Evolutionary conservation across 2,329 filamentous ascomycete genomes (phyloP).

Genomic region (Reticulascus tulasneorum): DNA sequence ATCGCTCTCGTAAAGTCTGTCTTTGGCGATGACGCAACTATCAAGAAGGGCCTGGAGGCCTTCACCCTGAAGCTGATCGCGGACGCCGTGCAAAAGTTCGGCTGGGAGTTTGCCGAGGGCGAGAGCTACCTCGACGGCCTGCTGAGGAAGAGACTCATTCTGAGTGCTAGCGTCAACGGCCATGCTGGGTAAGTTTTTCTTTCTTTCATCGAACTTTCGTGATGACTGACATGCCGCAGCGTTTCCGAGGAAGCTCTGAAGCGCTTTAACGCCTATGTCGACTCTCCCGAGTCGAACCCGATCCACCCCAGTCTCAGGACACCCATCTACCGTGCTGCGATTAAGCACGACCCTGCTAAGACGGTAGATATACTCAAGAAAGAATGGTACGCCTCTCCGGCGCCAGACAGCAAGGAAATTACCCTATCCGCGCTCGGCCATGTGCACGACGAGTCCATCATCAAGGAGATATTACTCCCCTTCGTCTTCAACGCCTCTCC

Average conservation of each 20-base stretch:
- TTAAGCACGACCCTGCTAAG: slow-evolving; percentile 65
- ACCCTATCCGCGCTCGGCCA: slow-evolving; percentile 73
- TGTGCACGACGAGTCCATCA: slow-evolving; percentile 64
- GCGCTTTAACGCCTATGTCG: slow-evolving; percentile 76
- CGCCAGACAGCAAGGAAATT: slow-evolving; percentile 88
- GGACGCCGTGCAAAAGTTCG: slow-evolving; percentile 71
- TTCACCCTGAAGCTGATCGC: slow-evolving; percentile 76
- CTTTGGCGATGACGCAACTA: slow-evolving; percentile 71
- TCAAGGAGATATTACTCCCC: slow-evolving; percentile 61
- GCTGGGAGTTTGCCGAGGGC: slow-evolving; percentile 74
- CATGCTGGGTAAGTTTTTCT: slow-evolving; percentile 63
- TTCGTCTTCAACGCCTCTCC: slow-evolving; percentile 72
- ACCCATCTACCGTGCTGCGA: slow-evolving; percentile 74
- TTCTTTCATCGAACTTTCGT: slow-evolving; percentile 3
- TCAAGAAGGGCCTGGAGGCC: slow-evolving; percentile 69
- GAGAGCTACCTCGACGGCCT: slow-evolving; percentile 82
- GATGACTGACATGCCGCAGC: slow-evolving; percentile 34
- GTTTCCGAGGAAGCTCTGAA: slow-evolving; percentile 69
- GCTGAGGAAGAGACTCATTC: slow-evolving; percentile 76
- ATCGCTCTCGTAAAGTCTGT: slow-evolving; percentile 76
- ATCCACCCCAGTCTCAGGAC: slow-evolving; percentile 79
- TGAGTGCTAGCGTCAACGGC: slow-evolving; percentile 69
- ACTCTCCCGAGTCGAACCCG: slow-evolving; percentile 61
- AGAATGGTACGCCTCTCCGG: slow-evolving; percentile 77
- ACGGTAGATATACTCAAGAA: slow-evolving; percentile 73